phyloP scores from a whole-genome alignment of 352 stramenopile genomes.

The Phytophthora capsici region DNA sequence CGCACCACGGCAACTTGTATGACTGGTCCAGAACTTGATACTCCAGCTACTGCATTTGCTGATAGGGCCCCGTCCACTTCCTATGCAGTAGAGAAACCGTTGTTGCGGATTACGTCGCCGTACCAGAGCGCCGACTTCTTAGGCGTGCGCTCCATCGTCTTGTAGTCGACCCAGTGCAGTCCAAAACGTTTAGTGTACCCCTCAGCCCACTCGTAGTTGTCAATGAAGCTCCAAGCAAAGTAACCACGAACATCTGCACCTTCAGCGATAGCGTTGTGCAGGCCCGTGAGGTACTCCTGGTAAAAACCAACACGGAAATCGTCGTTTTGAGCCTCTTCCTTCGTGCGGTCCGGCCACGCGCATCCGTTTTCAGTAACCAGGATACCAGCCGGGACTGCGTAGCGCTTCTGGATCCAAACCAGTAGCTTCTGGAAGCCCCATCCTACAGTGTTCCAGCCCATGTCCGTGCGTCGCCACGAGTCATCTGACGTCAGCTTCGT shows the following conservation, averaged over 20 bases:
- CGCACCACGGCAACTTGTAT: not conserved
- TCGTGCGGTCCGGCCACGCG: slow-evolving; percentile 64
- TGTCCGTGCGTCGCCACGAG: slow-evolving; percentile 76
- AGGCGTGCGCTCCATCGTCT: slow-evolving; percentile 69
- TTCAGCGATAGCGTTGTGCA: slow-evolving; percentile 52
- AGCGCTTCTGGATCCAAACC: slow-evolving; percentile 90
- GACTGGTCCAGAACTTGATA: not conserved
- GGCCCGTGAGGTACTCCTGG: slow-evolving; percentile 80
- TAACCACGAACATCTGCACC: slow-evolving; percentile 81
- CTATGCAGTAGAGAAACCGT: slow-evolving; percentile 32
- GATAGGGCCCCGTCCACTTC: too few species aligned
- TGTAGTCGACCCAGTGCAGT: slow-evolving; percentile 66
- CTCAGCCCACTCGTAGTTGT: slow-evolving; percentile 94
- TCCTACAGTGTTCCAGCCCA: slow-evolving; percentile 80
- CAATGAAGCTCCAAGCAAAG: slow-evolving; percentile 92
- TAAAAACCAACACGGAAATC: slow-evolving; percentile 83
- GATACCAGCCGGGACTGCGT: slow-evolving; percentile 74
- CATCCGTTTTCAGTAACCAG: slow-evolving; percentile 95
- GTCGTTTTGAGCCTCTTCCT: slow-evolving; percentile 83
- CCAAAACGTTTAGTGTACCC: slow-evolving; percentile 74
- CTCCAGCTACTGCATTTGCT: not conserved
- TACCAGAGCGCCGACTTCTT: slow-evolving; percentile 76
- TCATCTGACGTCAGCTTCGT: slow-evolving; percentile 52
- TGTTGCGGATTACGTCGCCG: slow-evolving; percentile 51
- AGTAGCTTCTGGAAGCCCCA: slow-evolving; percentile 91